Conservation (phyloP, 2,329 filamentous ascomycete genomes). For the Claviceps monticola region DNA sequence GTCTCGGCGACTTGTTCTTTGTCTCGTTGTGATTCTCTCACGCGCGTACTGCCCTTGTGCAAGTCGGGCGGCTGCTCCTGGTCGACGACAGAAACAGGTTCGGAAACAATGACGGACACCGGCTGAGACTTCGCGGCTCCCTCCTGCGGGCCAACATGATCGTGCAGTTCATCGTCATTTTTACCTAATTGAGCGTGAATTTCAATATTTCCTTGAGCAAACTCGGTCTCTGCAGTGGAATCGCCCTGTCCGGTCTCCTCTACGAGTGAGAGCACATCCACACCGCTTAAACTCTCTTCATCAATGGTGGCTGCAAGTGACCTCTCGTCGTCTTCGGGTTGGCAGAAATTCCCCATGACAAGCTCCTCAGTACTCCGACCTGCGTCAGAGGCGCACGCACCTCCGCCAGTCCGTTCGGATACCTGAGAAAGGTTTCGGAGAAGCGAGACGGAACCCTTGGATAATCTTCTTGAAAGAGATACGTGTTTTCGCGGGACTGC, state of each 20-base stretch:
- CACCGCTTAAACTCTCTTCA: conserved; percentile 30
- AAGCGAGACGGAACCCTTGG: conserved; percentile 30
- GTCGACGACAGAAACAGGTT: neutral
- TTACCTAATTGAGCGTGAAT: conserved; percentile 25
- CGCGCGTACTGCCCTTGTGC: neutral
- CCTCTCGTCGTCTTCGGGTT: conserved; percentile 28
- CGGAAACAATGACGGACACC: neutral
- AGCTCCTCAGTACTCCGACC: conserved; percentile 34
- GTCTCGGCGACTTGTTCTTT: conserved; percentile 1
- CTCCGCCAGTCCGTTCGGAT: conserved; percentile 10
- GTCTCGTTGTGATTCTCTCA: neutral
- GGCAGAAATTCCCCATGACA: conserved; percentile 19
- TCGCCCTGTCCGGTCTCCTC: conserved; percentile 9
- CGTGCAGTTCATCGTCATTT: neutral
- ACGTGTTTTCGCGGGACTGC: conserved; percentile 13
- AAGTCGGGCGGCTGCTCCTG: neutral
- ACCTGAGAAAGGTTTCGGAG: conserved; percentile 30
- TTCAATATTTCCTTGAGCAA: conserved; percentile 19
- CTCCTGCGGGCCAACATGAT: neutral
- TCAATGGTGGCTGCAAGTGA: conserved; percentile 48
- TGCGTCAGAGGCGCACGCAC: conserved; percentile 7
- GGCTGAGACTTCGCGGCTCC: neutral
- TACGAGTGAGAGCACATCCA: conserved; percentile 17
- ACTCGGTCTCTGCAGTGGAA: neutral
- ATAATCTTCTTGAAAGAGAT: conserved; percentile 34